Evolutionary conservation across 1,284 basidiomycete genomes (phyloP).

Genomic region (Apiotrichum mycotoxinovorans): DNA sequence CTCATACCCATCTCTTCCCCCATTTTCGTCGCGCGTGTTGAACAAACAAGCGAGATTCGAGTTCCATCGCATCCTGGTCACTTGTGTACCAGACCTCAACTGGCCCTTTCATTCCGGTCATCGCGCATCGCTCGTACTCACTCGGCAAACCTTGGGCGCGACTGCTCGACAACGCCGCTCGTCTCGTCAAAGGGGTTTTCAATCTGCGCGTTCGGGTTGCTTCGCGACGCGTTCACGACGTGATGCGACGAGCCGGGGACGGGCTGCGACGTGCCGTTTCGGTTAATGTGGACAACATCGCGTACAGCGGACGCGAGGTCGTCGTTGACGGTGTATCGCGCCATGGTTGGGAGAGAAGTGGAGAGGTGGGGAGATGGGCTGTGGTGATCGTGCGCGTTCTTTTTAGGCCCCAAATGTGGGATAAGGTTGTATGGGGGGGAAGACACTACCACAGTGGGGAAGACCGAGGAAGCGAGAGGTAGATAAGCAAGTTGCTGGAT

Average conservation of each 20-base stretch:
- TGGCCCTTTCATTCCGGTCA: too few species aligned
- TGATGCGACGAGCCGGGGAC: constrained; percentile 12
- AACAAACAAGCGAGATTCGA: too few species aligned
- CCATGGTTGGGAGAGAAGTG: not conserved
- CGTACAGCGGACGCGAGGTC: constrained; percentile 40
- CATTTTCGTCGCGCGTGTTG: too few species aligned
- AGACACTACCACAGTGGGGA: too few species aligned
- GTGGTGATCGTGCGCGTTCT: too few species aligned
- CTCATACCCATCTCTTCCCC: too few species aligned
- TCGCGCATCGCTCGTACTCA: too few species aligned
- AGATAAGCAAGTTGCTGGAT: not conserved
- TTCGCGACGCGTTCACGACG: not conserved
- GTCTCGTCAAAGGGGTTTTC: constrained; percentile 17
- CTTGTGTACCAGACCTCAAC: too few species aligned
- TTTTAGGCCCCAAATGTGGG: too few species aligned
- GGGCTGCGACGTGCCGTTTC: constrained; percentile 21
- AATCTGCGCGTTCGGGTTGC: not conserved
- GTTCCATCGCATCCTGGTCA: too few species aligned
- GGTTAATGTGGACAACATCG: constrained; percentile 42
- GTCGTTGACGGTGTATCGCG: constrained; percentile 9
- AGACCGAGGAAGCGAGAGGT: too few species aligned
- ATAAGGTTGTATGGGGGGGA: too few species aligned
- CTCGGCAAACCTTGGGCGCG: constrained; percentile 9
- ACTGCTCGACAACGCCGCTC: not conserved
- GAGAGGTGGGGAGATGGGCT: not conserved